Evolutionary conservation across 352 stramenopile species (phyloP), one percentile per base, ranked within the genome.

Genomic region (Phytophthora boehmeriae): DNA sequence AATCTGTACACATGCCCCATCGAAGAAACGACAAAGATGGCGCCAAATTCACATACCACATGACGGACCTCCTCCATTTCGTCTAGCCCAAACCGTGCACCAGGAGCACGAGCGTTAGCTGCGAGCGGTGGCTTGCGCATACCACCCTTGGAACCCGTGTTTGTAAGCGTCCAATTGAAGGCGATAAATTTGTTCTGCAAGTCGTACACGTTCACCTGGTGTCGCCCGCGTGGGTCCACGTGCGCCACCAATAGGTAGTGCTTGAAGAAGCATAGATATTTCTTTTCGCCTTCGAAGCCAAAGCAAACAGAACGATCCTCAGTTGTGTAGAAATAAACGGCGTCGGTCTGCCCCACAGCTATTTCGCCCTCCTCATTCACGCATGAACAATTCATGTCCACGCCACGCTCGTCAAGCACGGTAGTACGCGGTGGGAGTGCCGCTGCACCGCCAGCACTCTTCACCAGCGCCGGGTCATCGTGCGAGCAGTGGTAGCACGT

Each of bases 121-220:
- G 73, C 45, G 11, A 78, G 54, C 4, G 75, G 67, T 4, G 69
- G 66, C 19, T 76, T 76, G 20, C 66, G 66, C 27, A 65, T 68
- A 10, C 59, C 52, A 9, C 56, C 65, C 60, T 80, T 72, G 5
- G 59, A 45, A 38, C 70, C 75, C 14, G 80, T 86, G 45, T 78
- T 88, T 17, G 87, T 95, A 13, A 96, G 75, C 28, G 86, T 94
- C 77, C 85, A 93, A 63, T 97, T 96, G 70, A 97, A 97, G 11
- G 88, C 91, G 34, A 97, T 95, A 32, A 97, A 96, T 64, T 97
- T 97, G 72, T 97, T 97, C 49, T 93, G 80, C 28, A 97, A 63
- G 58, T 97, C 91, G 72, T 97, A 97, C 28, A 97, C 80, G 57
- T 96, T 96, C 56, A 96, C 78, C 54, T 95, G 86, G 54, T 95